These are phyloP conservation scores for Fraxinus latifolia DNA, from an alignment of 305 asterid genomes.

Conservation along the genomic window DNA sequence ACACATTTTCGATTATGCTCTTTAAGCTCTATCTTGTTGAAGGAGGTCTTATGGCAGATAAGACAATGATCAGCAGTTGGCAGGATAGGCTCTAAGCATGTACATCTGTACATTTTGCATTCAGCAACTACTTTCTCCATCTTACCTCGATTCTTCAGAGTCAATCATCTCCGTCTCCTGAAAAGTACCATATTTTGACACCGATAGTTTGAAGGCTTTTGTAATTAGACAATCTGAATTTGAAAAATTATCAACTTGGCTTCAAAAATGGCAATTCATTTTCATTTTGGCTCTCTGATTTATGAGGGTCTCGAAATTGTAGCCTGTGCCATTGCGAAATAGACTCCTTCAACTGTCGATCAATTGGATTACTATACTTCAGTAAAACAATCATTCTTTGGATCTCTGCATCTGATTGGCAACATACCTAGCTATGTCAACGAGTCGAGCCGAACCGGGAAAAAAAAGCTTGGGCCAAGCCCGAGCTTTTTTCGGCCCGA, in stretches of 20 bases:
- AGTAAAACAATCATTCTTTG: background rate
- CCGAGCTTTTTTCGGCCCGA: too few species aligned
- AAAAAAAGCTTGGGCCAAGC: too few species aligned
- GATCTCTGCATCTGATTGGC: slow-evolving; percentile 2
- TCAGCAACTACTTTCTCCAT: background rate
- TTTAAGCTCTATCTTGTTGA: background rate
- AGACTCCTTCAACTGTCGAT: background rate
- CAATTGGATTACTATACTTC: background rate
- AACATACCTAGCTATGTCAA: too few species aligned
- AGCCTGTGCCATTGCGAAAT: background rate
- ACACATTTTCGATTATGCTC: slow-evolving; percentile 1
- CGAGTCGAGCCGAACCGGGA: too few species aligned
- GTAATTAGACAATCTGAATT: background rate
- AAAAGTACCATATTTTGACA: background rate
- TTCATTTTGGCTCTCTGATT: background rate
- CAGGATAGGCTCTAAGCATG: background rate
- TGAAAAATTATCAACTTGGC: background rate
- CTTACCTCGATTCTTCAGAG: background rate
- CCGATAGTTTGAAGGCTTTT: background rate
- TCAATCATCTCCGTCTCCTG: background rate
- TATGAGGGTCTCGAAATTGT: background rate
- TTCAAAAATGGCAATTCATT: background rate
- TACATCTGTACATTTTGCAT: background rate
- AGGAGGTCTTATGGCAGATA: background rate
- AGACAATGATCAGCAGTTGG: background rate